Conservation (phyloP, 371 early-diverging fungal species). For the Blakeslea trispora region DNA sequence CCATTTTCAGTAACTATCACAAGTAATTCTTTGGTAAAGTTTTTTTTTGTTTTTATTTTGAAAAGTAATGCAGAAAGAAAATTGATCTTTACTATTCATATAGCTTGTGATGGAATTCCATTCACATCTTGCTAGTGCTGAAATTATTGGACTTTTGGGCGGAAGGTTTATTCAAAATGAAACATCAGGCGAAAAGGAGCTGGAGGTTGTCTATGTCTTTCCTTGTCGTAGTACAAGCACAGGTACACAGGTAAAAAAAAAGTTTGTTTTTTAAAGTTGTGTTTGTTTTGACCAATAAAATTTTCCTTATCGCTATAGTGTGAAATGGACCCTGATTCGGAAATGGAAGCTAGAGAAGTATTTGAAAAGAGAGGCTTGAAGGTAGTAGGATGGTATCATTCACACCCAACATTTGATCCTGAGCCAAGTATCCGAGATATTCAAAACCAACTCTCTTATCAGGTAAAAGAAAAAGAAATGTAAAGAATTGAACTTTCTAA, state of each 20-base stretch:
- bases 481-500: neutral
- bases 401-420: conserved; percentile 46
- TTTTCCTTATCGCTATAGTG: conserved; percentile 40
- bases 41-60: too few relatives aligned
- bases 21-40: conserved; percentile 61
- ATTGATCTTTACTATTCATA: neutral
- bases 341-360: conserved; percentile 71
- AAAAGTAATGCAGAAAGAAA: too few relatives aligned
- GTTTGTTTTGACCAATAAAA: too few relatives aligned
- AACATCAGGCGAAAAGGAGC: conserved; percentile 39
- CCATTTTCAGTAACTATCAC: conserved; percentile 62
- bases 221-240: conserved; percentile 73
- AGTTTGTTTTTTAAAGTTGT: too few relatives aligned
- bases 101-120: conserved; percentile 88
- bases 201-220: conserved; percentile 52
- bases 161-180: conserved; percentile 59
- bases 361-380: conserved; percentile 68
- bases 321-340: conserved; percentile 83
- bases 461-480: too few relatives aligned
- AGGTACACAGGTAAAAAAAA: conserved; percentile 58
- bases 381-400: conserved; percentile 79
- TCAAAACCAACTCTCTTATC: conserved; percentile 81
- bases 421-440: conserved; percentile 59
- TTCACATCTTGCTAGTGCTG: conserved; percentile 79
- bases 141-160: conserved; percentile 86